Conservation (phyloP, 2,329 filamentous ascomycete genomes). For the Diaporthe australafricana region DNA sequence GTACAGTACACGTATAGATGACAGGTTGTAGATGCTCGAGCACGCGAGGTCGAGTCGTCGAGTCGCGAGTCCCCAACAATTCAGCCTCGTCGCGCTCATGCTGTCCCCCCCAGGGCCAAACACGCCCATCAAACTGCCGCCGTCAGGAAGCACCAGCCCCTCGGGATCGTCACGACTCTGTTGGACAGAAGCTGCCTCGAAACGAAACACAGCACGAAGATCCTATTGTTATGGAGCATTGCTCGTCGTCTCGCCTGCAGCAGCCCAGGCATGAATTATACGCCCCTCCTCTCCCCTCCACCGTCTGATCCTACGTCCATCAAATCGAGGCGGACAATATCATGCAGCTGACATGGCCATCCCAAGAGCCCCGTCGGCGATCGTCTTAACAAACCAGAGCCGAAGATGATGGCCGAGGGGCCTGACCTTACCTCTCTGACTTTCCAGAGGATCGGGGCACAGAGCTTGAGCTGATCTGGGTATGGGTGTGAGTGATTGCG, state of each 20-base stretch:
- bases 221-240: background rate
- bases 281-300: background rate
- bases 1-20: too few relatives aligned
- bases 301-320: slow-evolving; percentile 25
- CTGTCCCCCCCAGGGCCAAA: background rate
- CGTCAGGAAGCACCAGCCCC: background rate
- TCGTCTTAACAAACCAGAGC: slow-evolving; percentile 3
- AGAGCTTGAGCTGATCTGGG: slow-evolving; percentile 9
- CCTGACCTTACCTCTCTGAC: background rate
- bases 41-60: background rate
- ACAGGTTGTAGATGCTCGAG: background rate
- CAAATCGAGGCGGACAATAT: background rate
- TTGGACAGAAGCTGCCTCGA: slow-evolving; percentile 27
- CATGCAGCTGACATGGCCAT: slow-evolving; percentile 20
- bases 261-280: slow-evolving; percentile 5
- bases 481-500: slow-evolving; percentile 13
- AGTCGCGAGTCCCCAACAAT: background rate
- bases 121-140: slow-evolving; percentile 12
- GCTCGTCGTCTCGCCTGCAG: too few relatives aligned
- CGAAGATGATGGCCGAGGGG: background rate
- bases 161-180: slow-evolving; percentile 1
- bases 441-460: slow-evolving; percentile 11
- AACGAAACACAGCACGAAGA: slow-evolving; percentile 25
- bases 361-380: background rate
- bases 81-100: slow-evolving; percentile 18